A percentile compares a stretch with the other conserved stretches of the same genome.
These are phyloP conservation scores for Lactarius sanguifluus DNA, from an alignment of 768 basidiomycete genomes.

Conservation along the genomic window DNA sequence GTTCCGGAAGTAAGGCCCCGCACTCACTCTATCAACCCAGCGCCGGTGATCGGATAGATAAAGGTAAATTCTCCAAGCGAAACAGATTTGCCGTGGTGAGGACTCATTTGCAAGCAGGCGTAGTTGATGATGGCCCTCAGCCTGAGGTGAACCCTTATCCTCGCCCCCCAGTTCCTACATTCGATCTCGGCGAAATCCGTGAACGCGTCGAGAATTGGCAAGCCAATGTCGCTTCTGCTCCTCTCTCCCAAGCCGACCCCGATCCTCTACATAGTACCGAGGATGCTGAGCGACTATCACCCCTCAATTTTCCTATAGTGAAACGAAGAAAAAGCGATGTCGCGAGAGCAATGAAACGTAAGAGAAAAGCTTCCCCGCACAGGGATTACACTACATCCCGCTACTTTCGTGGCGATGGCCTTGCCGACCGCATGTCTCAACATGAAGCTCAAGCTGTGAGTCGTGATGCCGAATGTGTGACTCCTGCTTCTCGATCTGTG, in stretches of 20 bases:
- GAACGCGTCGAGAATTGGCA: constrained; percentile 24
- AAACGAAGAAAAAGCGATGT: constrained; percentile 12
- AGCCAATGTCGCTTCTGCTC: constrained; percentile 13
- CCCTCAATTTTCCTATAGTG: constrained; percentile 12
- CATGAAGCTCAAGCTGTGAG: background rate
- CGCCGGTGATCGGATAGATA: constrained; percentile 4
- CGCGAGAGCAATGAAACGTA: constrained; percentile 12
- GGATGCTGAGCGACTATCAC: constrained; percentile 7
- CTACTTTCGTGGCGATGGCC: constrained; percentile 1
- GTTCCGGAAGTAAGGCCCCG: constrained; percentile 20
- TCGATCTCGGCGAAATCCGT: constrained; percentile 9
- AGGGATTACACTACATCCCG: constrained; percentile 15
- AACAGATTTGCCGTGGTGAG: background rate
- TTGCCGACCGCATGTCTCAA: background rate
- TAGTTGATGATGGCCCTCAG: background rate
- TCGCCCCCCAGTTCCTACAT: constrained; percentile 9
- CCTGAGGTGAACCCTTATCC: constrained; percentile 17
- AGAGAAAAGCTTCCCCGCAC: background rate
- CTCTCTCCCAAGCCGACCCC: constrained; percentile 4
- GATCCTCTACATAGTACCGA: background rate
- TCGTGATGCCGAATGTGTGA: background rate
- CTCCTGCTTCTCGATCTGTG: background rate
- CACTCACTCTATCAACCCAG: background rate
- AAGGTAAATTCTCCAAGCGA: constrained; percentile 18
- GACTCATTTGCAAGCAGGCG: constrained; percentile 17